Evolutionary conservation across 2,329 filamentous ascomycete species (phyloP), one percentile per base, ranked within the genome.

Genomic region (Epichloe elymi): DNA sequence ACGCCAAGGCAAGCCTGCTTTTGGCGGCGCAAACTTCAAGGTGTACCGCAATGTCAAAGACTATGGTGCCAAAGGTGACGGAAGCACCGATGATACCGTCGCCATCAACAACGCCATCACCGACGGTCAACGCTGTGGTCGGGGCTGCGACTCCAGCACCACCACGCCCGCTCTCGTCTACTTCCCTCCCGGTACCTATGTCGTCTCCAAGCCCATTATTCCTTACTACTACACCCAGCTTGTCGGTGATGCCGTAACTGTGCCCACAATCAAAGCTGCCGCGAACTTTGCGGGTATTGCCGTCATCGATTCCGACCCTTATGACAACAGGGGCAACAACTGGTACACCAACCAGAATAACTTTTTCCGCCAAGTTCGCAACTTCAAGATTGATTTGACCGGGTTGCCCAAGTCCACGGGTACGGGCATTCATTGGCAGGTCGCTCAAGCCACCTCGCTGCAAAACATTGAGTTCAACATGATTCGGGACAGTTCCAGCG

Each of bases 141-240:
- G 79, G 56, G 80, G 81, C 55, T 97, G 91, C 64, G 86, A 93
- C 64, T 95, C 88, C 2, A 80, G 79, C 35, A 97, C 91, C 3
- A 78, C 79, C n/a, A 80, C 82, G 1, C 91, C 91, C 0, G 91
- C 88, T 26, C 72, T 97, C 14, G 81, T 97, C 49, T 97, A 95
- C 73, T 95, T 97, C 73, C 90, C 89, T 39, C 74, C 87, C 11
- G 90, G 91, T 57, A 94, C 82, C 51, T 97, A 96, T 63, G 62
- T 86, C 17, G 83, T 97, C 59, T 88, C 82, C 63, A 77, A 74
- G 61, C 87, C 91, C 20, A 80, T 97, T 57, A 70, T 89, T 48
- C 85, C 89, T 65, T 85, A 84, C 67, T 97, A 97, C 75, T 95
- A 95, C 73, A 95, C 90, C 10, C 89, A 96, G 66, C 80, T 97